Evolutionary conservation across 139 green algal species (phyloP).

Genomic region (Limnomonas spitsbergensis): DNA sequence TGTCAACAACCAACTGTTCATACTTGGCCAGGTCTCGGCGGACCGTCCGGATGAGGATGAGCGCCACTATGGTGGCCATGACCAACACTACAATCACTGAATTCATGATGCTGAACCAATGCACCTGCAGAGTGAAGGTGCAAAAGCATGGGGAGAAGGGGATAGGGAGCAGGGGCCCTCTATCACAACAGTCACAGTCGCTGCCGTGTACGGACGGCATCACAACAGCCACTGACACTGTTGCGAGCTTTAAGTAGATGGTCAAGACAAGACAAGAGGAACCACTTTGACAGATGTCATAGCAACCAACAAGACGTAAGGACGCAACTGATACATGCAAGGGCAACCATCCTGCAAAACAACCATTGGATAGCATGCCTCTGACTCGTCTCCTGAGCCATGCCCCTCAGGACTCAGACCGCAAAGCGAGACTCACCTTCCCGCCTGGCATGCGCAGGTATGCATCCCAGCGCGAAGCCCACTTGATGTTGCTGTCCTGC

Average conservation of each 20-base stretch:
- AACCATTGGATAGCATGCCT: no score
- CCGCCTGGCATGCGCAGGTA: conserved; percentile 93
- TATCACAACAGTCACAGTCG: no score
- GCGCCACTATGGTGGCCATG: conserved; percentile 84
- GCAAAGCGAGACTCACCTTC: conserved; percentile 43
- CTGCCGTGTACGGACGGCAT: no score
- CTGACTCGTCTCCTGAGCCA: not conserved
- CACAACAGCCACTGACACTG: no score
- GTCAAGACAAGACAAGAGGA: no score
- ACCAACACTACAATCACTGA: conserved; percentile 90
- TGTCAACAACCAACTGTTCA: conserved; percentile 86
- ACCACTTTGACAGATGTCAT: no score
- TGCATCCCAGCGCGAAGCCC: conserved; percentile 90
- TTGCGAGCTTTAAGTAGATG: no score
- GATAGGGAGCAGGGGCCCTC: no score
- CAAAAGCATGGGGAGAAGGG: no score
- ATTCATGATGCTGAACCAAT: conserved; percentile 98
- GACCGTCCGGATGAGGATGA: conserved; percentile 89
- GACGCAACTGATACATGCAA: not conserved
- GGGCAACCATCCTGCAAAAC: no score
- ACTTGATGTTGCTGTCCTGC: conserved; percentile 76
- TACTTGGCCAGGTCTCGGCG: conserved; percentile 89
- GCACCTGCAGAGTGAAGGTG: no score
- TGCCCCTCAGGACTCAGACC: no score
- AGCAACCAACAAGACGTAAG: not conserved